Conservation (phyloP, 208 protist genomes). For the Acanthamoeba royreba region DNA sequence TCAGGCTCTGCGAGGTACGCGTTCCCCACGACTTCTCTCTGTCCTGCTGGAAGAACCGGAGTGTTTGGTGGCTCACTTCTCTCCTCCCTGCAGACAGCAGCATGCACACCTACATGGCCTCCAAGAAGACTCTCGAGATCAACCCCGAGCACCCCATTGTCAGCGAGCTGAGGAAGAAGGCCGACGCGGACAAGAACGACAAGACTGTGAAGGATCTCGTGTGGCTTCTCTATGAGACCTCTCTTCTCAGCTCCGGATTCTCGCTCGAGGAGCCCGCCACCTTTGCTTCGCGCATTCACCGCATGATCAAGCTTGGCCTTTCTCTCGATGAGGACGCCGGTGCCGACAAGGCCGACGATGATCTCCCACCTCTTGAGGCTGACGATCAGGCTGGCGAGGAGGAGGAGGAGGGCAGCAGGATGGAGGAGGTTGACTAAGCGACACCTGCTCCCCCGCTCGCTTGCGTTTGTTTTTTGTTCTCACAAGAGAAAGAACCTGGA, state of each 20-base stretch:
- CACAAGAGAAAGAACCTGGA: no score
- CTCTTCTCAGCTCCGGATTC: slow-evolving; percentile 92
- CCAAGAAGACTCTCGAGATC: slow-evolving; percentile 93
- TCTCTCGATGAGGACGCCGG: no score
- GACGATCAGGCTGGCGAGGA: no score
- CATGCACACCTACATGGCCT: slow-evolving; percentile 58
- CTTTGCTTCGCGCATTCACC: slow-evolving; percentile 82
- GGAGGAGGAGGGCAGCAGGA: no score
- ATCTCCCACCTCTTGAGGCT: no score
- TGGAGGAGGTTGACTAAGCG: no score
- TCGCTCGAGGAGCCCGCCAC: slow-evolving; percentile 64
- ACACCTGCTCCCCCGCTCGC: no score
- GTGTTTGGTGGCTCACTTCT: background rate
- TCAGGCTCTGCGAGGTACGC: background rate
- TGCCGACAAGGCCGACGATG: no score
- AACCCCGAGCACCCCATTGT: slow-evolving; percentile 97
- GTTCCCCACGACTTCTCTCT: background rate
- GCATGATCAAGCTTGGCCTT: slow-evolving; percentile 89
- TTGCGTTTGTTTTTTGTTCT: no score
- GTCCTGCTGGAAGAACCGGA: background rate
- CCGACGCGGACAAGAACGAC: slow-evolving; percentile 88
- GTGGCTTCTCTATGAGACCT: slow-evolving; percentile 94
- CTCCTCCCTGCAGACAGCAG: background rate
- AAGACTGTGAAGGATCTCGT: slow-evolving; percentile 86
- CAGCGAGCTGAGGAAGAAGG: slow-evolving; percentile 85